Conservation (phyloP, 192 early-diverging fungal genomes). For the Pecoramyces ruminantium region DNA sequence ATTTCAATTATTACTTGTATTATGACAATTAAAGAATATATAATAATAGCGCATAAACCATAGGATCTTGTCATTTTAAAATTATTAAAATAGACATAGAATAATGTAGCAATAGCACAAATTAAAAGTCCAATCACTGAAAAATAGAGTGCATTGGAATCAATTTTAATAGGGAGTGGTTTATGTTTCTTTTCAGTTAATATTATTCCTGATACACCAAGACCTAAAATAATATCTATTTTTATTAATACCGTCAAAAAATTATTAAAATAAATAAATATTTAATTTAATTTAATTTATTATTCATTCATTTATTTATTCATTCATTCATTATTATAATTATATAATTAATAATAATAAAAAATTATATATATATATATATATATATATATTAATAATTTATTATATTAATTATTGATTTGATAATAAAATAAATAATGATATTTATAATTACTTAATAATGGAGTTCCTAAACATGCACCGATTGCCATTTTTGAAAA, state of each 20-base stretch:
- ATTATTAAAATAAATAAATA: too few relatives aligned
- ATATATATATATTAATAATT: too few relatives aligned
- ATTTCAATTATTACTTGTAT: neutral
- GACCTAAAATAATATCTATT: neutral
- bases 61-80: neutral
- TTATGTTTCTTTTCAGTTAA: neutral
- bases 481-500: slow-evolving; percentile 87
- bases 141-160: neutral
- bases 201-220: neutral
- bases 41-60: neutral
- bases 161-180: neutral
- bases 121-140: neutral
- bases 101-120: neutral
- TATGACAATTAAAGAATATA: neutral
- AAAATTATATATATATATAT: too few relatives aligned
- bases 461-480: slow-evolving; percentile 84
- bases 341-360: too few relatives aligned
- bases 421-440: neutral
- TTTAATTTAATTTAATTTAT: too few relatives aligned
- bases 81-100: neutral
- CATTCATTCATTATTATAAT: too few relatives aligned
- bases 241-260: too few relatives aligned
- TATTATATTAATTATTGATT: too few relatives aligned
- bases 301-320: too few relatives aligned
- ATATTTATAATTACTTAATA: slow-evolving; percentile 45